Percentiles rank a stretch among this genome's conserved stretches.
phyloP scores from a whole-genome alignment of 1,284 basidiomycete genomes.

The Naganishia cerealis region DNA sequence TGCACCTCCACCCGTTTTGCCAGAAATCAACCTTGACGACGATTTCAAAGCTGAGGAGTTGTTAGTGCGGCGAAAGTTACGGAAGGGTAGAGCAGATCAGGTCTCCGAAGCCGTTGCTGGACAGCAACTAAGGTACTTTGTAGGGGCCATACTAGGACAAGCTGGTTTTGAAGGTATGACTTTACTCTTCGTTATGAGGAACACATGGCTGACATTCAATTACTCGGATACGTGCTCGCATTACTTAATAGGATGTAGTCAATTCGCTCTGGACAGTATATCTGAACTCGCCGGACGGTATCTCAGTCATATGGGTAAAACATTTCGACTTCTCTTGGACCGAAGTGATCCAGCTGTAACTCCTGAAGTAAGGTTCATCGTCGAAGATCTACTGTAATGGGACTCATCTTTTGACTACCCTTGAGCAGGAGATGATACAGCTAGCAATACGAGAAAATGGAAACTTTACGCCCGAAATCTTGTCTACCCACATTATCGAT shows the following conservation, averaged over 20 bases:
- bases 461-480: slow-evolving; percentile 68
- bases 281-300: slow-evolving; percentile 77
- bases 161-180: slow-evolving; percentile 80
- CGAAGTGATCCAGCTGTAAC: slow-evolving; percentile 76
- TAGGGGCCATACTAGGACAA: slow-evolving; percentile 74
- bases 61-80: slow-evolving; percentile 29
- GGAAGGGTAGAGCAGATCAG: slow-evolving; percentile 44
- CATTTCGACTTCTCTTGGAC: slow-evolving; percentile 76
- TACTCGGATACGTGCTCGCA: background rate
- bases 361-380: slow-evolving; percentile 64
- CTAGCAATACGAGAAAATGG: slow-evolving; percentile 87
- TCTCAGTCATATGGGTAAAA: slow-evolving; percentile 79
- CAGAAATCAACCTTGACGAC: slow-evolving; percentile 8
- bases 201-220: background rate
- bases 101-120: slow-evolving; percentile 48
- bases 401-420: slow-evolving; percentile 19
- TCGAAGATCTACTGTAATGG: background rate
- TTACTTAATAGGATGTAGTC: slow-evolving; percentile 54
- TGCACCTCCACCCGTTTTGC: slow-evolving; percentile 2
- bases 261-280: slow-evolving; percentile 75
- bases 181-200: background rate
- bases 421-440: slow-evolving; percentile 76
- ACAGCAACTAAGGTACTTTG: slow-evolving; percentile 43
- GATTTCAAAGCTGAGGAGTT: slow-evolving; percentile 23
- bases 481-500: slow-evolving; percentile 84